A percentile compares a stretch with the other conserved stretches of the same genome.
Conservation (phyloP, 805 yeast species). For the Kazachstania bromeliacearum region DNA sequence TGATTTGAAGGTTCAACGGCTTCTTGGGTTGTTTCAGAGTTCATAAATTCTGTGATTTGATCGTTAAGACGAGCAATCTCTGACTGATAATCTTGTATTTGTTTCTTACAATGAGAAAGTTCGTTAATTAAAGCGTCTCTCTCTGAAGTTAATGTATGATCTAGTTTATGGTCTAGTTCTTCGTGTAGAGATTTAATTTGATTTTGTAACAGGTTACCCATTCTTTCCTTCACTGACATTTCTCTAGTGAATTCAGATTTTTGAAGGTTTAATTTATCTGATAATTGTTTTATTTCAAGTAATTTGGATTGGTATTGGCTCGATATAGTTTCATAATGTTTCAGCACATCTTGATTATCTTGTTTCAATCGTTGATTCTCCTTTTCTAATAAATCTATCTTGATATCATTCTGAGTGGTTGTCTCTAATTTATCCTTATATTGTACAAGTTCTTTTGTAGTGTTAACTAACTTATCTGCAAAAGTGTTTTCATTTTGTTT, state of each 20-base stretch:
- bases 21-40: too few species aligned
- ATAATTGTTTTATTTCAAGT: conserved; percentile 38
- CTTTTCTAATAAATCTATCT: background rate
- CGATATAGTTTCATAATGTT: background rate
- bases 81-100: too few species aligned
- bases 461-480: conserved; percentile 8
- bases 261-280: conserved; percentile 34
- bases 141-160: too few species aligned
- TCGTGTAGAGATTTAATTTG: conserved; percentile 32
- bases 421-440: conserved; percentile 29
- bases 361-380: too few species aligned
- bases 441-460: conserved; percentile 6
- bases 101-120: too few species aligned
- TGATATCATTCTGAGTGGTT: background rate
- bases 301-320: conserved; percentile 33
- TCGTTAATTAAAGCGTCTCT: too few species aligned
- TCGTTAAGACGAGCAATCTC: too few species aligned
- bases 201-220: conserved; percentile 30
- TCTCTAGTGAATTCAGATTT: conserved; percentile 48
- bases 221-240: conserved; percentile 51
- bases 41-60: too few species aligned
- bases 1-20: too few species aligned
- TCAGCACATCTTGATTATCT: too few species aligned
- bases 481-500: conserved; percentile 29
- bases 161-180: conserved; percentile 42